A percentile compares a stretch with the other conserved stretches of the same genome.
Conservation (phyloP, 257 asterid species). For the Plantago ovata region DNA sequence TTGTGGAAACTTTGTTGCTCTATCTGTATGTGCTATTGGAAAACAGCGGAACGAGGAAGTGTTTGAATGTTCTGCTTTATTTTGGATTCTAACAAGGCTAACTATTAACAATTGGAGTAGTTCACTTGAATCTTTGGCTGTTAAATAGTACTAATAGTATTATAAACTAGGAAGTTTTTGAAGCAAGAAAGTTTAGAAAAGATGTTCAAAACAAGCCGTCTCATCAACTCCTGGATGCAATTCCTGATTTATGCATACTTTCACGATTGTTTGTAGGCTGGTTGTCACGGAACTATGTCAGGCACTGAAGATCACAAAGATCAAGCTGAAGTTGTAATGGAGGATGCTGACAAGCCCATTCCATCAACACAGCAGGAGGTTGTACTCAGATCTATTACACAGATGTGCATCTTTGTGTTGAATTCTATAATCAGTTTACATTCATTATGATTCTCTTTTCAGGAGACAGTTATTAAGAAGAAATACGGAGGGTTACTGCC, state of each 20-base stretch:
- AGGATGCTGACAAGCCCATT: constrained; percentile 53
- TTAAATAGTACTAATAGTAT: background rate
- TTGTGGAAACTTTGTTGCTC: too few species aligned
- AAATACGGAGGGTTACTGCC: constrained; percentile 95
- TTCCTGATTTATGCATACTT: constrained; percentile 9
- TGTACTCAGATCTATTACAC: constrained; percentile 22
- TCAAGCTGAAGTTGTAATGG: constrained; percentile 48
- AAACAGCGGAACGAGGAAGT: too few species aligned
- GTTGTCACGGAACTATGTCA: constrained; percentile 53
- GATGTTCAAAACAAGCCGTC: background rate
- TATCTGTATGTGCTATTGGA: too few species aligned
- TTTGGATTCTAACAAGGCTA: too few species aligned
- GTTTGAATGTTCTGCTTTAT: too few species aligned
- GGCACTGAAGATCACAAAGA: constrained; percentile 65
- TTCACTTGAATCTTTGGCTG: background rate
- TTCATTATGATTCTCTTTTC: background rate
- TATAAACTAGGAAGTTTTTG: background rate
- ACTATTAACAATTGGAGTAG: too few species aligned
- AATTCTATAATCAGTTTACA: constrained; percentile 8
- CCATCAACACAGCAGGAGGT: constrained; percentile 76
- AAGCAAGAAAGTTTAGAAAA: background rate
- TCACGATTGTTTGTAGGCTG: constrained; percentile 30
- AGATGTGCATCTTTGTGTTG: background rate
- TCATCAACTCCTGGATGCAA: constrained; percentile 8
- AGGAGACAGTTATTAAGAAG: constrained; percentile 83